phyloP scores from a whole-genome alignment of 768 basidiomycete genomes.

The Auriscalpium orientale region DNA sequence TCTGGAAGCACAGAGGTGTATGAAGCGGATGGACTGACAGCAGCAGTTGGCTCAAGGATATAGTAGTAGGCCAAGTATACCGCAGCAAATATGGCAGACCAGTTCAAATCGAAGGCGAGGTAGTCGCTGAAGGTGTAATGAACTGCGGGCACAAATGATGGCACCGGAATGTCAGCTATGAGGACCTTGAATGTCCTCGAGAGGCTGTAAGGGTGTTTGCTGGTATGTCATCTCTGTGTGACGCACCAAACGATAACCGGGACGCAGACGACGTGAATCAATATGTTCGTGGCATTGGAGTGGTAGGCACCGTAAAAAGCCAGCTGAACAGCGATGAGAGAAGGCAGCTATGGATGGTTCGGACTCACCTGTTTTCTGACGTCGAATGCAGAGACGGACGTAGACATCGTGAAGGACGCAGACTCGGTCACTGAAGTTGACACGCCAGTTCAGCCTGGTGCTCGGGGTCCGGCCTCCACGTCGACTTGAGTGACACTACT shows the following conservation, averaged over 20 bases:
- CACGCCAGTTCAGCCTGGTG: too few relatives aligned
- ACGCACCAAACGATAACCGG: conserved; percentile 75
- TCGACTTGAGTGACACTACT: not conserved
- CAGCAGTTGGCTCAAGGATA: conserved; percentile 74
- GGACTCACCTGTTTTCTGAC: conserved; percentile 58
- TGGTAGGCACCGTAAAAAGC: conserved; percentile 94
- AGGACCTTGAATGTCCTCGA: conserved; percentile 61
- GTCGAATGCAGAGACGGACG: conserved; percentile 33
- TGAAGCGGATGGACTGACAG: conserved; percentile 43
- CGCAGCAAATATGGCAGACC: conserved; percentile 48
- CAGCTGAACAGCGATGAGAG: conserved; percentile 41
- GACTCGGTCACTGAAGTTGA: too few relatives aligned
- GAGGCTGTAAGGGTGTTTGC: not conserved
- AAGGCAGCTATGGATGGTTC: not conserved
- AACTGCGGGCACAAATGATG: conserved; percentile 40
- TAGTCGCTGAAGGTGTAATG: conserved; percentile 49
- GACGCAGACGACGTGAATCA: conserved; percentile 81
- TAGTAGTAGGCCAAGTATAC: conserved; percentile 72
- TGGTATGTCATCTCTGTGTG: not conserved
- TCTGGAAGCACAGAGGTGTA: not conserved
- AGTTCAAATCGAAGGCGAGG: conserved; percentile 65
- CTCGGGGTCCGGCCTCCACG: not conserved
- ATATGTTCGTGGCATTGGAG: conserved; percentile 70
- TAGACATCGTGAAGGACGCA: conserved; percentile 22
- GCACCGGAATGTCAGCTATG: conserved; percentile 23